These are phyloP conservation scores for Adansonia gregorii DNA, from an alignment of 441 rosid species.

Conservation along the genomic window DNA sequence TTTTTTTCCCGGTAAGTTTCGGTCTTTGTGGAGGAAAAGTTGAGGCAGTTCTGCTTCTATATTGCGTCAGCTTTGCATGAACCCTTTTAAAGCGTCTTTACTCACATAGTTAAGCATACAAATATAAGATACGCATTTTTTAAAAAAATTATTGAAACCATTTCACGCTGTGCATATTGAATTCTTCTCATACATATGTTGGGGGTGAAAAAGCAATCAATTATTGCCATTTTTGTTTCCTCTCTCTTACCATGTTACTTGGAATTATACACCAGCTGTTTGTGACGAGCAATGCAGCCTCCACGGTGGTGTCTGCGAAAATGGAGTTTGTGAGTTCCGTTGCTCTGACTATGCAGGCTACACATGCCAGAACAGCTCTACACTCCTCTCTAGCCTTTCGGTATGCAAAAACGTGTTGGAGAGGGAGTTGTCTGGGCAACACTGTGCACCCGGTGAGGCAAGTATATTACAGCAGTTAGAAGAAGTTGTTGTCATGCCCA, in stretches of 20 bases:
- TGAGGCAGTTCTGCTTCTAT: too few relatives aligned
- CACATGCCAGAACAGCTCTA: slow-evolving; percentile 94
- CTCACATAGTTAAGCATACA: background rate
- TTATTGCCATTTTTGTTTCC: background rate
- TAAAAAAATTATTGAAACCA: background rate
- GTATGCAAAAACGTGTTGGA: slow-evolving; percentile 84
- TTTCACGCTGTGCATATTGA: background rate
- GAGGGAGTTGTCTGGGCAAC: slow-evolving; percentile 74
- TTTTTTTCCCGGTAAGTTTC: too few relatives aligned
- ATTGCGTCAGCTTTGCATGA: background rate
- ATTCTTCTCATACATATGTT: background rate
- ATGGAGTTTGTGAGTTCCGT: slow-evolving; percentile 97
- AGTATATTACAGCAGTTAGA: slow-evolving; percentile 94
- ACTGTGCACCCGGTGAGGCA: slow-evolving; percentile 93
- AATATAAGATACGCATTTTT: background rate
- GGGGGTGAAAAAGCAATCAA: background rate
- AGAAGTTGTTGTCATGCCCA: slow-evolving; percentile 96
- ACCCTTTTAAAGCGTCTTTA: background rate
- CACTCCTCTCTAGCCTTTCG: slow-evolving; percentile 77
- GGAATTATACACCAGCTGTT: slow-evolving; percentile 59
- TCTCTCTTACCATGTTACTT: slow-evolving; percentile 21
- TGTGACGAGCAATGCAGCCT: slow-evolving; percentile 99
- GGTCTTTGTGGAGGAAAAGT: background rate
- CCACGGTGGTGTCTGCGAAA: slow-evolving; percentile 98
- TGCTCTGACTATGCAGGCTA: slow-evolving; percentile 99